These are phyloP conservation scores for Naumovozyma dairenensis DNA, from an alignment of 805 yeast species.

Conservation along the genomic window DNA sequence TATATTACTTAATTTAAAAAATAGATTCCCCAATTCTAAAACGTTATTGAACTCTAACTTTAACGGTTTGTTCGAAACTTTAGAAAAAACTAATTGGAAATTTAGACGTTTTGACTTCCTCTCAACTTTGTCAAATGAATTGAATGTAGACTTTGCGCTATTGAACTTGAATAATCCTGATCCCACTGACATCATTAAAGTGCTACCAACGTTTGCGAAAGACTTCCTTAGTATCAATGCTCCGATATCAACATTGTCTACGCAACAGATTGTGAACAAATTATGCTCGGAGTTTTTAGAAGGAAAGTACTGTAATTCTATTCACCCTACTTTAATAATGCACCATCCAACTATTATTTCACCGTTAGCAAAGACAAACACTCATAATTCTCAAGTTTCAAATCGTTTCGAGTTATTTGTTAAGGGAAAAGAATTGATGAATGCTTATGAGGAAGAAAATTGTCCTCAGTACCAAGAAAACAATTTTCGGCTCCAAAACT, in stretches of 20 bases:
- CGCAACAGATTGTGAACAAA: slow-evolving; percentile 54
- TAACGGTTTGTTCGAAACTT: slow-evolving; percentile 4
- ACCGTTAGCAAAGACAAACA: slow-evolving; percentile 70
- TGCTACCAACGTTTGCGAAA: slow-evolving; percentile 7
- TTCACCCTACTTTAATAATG: slow-evolving; percentile 58
- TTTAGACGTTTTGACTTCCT: slow-evolving; percentile 26
- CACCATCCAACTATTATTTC: slow-evolving; percentile 82
- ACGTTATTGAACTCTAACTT: not conserved
- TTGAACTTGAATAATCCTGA: slow-evolving; percentile 30
- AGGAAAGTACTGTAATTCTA: slow-evolving; percentile 37
- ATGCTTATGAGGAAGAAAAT: slow-evolving; percentile 96
- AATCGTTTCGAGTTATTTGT: slow-evolving; percentile 80
- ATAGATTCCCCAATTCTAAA: slow-evolving; percentile 1
- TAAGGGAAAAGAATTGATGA: slow-evolving; percentile 69
- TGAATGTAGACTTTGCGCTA: slow-evolving; percentile 10
- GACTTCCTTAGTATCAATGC: slow-evolving; percentile 2
- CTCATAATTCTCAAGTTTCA: slow-evolving; percentile 35
- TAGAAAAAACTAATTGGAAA: slow-evolving; percentile 15
- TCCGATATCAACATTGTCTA: slow-evolving; percentile 26
- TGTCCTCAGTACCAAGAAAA: slow-evolving; percentile 60
- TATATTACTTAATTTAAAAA: slow-evolving; percentile 26
- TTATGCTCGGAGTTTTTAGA: slow-evolving; percentile 58
- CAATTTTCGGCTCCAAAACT: slow-evolving; percentile 55
- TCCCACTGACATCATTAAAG: slow-evolving; percentile 12
- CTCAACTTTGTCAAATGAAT: slow-evolving; percentile 21